Evolutionary conservation across 441 rosid genomes (phyloP), one percentile per base, ranked within the genome.

Genomic region (Erysimum cheiri): DNA sequence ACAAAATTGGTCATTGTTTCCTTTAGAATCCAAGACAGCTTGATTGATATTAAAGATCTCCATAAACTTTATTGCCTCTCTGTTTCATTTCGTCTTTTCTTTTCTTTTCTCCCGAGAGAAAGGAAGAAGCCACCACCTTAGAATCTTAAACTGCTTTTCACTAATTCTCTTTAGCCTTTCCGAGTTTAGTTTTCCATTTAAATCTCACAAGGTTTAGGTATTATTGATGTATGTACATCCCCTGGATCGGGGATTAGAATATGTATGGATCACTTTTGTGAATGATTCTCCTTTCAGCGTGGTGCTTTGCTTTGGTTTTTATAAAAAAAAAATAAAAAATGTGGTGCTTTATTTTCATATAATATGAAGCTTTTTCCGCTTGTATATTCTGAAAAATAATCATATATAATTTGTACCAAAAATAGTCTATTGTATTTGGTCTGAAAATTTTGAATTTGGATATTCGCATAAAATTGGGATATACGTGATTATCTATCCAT

Each of bases 21-120:
- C 90, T 85, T 85, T 89, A 81, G 80, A 84, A 87, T 86, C 85
- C 66, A 56, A 75, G 81, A 85, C 84, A 83, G 83, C 73, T 68
- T 61, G 70, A 78, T 78, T 41, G 79, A 83, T 81, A 86, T 80
- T 57, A 26, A 54, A 83, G 81, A 80, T 77, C 81, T 56, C 28
- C 56, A 54, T 64, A 70, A 75, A 77, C 67, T 76, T 77, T 78
- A 80, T 80, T 82, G 58, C 79, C 68, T 77, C 65, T 32, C 35
- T 44, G 67, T 67, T 58, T 29, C 40, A 56, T 60, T 64, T 14
- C 31, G 24, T 47, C n/a, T 52, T 31, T 46, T 31, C 48, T 24
- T 55, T 67, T 19, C 4, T 47, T 50, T 64, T 76, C 35, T 14
- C 67, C 71, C 56, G 12, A 75, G 67, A 75, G 71, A 75, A 72